phyloP scores from a whole-genome alignment of 106 monocot species.

The Hemerocallis citrina region DNA sequence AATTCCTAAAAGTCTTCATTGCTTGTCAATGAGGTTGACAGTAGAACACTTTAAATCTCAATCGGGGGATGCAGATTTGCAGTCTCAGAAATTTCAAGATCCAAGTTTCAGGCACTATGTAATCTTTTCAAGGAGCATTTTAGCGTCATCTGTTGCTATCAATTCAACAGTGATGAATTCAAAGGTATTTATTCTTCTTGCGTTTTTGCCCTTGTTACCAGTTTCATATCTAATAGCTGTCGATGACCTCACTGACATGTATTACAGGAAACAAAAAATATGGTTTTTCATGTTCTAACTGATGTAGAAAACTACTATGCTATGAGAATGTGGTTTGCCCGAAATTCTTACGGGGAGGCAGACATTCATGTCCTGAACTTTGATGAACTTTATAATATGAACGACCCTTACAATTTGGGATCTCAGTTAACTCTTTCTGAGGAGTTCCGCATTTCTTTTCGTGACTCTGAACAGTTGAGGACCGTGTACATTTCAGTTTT shows the following conservation, averaged over 20 bases:
- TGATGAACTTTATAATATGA: slow-evolving; percentile 36
- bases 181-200: slow-evolving; percentile 31
- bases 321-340: slow-evolving; percentile 71
- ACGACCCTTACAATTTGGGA: slow-evolving; percentile 8
- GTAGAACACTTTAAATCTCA: slow-evolving; percentile 63
- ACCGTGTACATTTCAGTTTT: slow-evolving; percentile 74
- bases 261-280: slow-evolving; percentile 47
- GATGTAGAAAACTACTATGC: slow-evolving; percentile 73
- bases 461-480: slow-evolving; percentile 12
- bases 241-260: slow-evolving; percentile 8
- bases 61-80: slow-evolving; percentile 15
- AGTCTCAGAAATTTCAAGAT: slow-evolving; percentile 21
- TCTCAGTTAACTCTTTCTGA: slow-evolving; percentile 41
- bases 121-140: slow-evolving; percentile 64
- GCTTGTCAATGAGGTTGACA: slow-evolving; percentile 90
- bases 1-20: slow-evolving; percentile 80
- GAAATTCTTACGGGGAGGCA: slow-evolving; percentile 41
- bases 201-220: background rate
- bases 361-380: slow-evolving; percentile 48
- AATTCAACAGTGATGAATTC: slow-evolving; percentile 82
- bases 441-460: slow-evolving; percentile 62
- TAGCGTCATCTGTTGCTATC: slow-evolving; percentile 69
- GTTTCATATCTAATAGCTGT: background rate
- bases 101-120: slow-evolving; percentile 51
- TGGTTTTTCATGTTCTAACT: slow-evolving; percentile 76